Evolutionary conservation across 306 rosid species (phyloP), one percentile per base, ranked within the genome.

Genomic region (Prunus kanzakura): DNA sequence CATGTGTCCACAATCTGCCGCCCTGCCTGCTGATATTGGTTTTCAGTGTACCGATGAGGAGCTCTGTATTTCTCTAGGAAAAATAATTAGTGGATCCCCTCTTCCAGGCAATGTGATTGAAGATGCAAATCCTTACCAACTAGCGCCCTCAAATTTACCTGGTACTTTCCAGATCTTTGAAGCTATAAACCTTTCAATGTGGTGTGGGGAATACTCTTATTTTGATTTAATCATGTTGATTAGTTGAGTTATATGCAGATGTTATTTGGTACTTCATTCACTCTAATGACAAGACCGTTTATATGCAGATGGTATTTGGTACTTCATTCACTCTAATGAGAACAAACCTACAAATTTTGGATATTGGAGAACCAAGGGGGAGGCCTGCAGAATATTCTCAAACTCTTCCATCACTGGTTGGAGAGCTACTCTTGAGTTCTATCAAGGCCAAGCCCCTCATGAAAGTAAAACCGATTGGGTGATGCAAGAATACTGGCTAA

Each of bases 271-370:
- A 20, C 29, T 56, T 56, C 71, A 11, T 38, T 56, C 15, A 4
- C 62, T 30, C 74, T 70, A 41, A 67, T 27, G 35, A 64, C 43
- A 32, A 13, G 25, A 10, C 23, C 30, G 62, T 22, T 54, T 56
- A 16, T 75, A 29, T 80, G 49, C 82, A 86, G 87, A 3, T 46
- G 64, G 19, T 12, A 4, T 78, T 56, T 86, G 89, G 85, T 78
- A 25, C 64, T 67, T 71, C 35, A 38, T 64, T 25, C 18, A 16
- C 41, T 32, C 70, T 16, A 41, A 72, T 20, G 82, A 58, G 55
- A 57, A 54, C 20, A 76, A 52, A 25, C 51, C 73, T 65, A 32
- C 79, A 9, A 56, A 29, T 64, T 16, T 11, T n/a, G 85, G 89
- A 51, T 25, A 18, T 72, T 86, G 87, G 89, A 86, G 57, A 64